Percentiles rank a stretch among this genome's conserved stretches.
phyloP scores from a whole-genome alignment of 108 stramenopile genomes.

The Parietichytrium sp. region DNA sequence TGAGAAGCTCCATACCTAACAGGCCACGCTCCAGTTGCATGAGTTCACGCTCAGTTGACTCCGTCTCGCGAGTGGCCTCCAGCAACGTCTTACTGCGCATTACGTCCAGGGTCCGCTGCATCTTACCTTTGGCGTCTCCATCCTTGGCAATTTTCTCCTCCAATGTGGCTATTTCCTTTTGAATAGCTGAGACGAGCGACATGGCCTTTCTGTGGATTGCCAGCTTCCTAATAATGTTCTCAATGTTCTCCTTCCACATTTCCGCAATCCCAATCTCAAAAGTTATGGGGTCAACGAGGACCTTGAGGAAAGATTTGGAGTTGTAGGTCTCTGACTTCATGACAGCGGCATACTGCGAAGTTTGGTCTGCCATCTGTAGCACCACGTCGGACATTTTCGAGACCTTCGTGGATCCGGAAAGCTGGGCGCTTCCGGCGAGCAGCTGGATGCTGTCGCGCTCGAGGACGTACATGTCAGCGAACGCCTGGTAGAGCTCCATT shows the following conservation, averaged over 20 bases:
- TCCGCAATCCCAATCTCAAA: neutral
- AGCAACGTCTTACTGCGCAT: neutral
- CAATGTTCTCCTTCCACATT: slow-evolving; percentile 9
- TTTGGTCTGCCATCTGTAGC: neutral
- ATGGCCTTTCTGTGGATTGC: neutral
- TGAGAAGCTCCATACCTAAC: neutral
- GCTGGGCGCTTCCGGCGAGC: neutral
- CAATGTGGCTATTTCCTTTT: neutral
- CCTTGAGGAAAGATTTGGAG: neutral
- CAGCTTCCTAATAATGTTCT: neutral
- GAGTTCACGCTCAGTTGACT: neutral
- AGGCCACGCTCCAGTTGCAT: neutral
- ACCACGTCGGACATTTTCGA: slow-evolving; percentile 17
- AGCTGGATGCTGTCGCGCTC: slow-evolving; percentile 8
- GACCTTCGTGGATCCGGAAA: neutral
- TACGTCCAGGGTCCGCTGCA: neutral
- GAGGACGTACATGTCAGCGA: slow-evolving; percentile 19
- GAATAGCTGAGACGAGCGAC: neutral
- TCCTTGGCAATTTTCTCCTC: neutral
- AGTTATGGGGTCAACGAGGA: neutral
- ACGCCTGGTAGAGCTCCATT: neutral
- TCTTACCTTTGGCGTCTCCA: slow-evolving; percentile 7
- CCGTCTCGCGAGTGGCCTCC: neutral
- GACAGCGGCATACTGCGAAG: slow-evolving; percentile 22
- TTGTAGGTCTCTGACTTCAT: neutral